Base-by-base conservation (phyloP, 108 stramenopile species). In the Aurantiochytrium sp. region DNA sequence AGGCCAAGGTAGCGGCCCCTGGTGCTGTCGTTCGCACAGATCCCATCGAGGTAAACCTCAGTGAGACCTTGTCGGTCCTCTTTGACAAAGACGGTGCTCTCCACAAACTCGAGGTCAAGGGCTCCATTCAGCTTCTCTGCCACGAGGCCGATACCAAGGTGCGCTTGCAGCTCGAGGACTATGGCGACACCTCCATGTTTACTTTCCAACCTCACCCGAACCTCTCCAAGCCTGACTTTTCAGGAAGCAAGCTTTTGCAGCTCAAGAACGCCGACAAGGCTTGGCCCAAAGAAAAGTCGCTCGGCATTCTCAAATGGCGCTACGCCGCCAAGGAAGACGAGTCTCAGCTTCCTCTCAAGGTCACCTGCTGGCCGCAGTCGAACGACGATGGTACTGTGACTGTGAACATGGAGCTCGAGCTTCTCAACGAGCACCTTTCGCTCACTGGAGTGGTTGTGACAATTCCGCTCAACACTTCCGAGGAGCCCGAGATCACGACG, bases 281-380 rank as follows among this genome's bases (percentile, higher is more conserved):
- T 25, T 83, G 45, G 45, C 76, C 76, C 49, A 83, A 83, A 23
- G 76, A 83, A 47, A 83, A 83, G 76, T 6, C 76, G 12, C 51
- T 83, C 23, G 51, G 76, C 76, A 83, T 83, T 53, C 76, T 83
- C 49, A 83, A 83, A 45, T 83, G 76, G 76, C 45, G 76, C 19
- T 83, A 83, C 28, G 76, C 76, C 6, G 76, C 76, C 49, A 83
- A 83, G 76, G 76, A 83, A 45, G 76, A 83, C 76, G 76, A 83
- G 76, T 83, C 76, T 23, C 45, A 53, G 76, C 49, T 83, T 8
- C 76, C 76, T 12, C 76, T 83, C 51, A 83, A 83, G 23, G 23
- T 83, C 51, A 53, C 51, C 19, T 83, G 45, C 51, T 83, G 76
- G 76, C 76, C 76, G 51, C 23, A 83, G 23, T 47, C 51, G 10